Evolutionary conservation across 2,329 filamentous ascomycete genomes (phyloP), one percentile per base, ranked within the genome.

Genomic region (Aspergillus pseudoglaucus): DNA sequence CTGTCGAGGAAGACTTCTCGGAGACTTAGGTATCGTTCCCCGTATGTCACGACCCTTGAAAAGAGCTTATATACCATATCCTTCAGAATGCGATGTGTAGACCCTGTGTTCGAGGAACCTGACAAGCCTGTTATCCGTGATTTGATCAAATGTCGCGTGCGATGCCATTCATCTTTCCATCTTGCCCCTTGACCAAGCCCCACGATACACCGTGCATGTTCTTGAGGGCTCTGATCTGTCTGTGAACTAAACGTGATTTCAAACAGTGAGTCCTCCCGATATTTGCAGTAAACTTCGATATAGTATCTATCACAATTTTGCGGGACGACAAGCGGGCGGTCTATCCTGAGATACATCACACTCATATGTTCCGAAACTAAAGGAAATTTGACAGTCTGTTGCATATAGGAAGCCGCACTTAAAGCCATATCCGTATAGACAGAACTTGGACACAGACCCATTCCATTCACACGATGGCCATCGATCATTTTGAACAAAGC

Each of bases 391-490:
- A 20, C 43, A 15, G 17, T 18, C 30, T 41, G n/a, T 25, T 30
- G 46, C 25, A 57, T 39, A 30, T 88, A 87, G 60, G 85, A 78
- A 54, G 79, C 80, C 40, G 84, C 68, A 2, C 83, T 86, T 65
- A 80, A 76, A 8, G 79, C 80, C 66, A 85, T 84, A 52, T 86
- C 83, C 12, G 78, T 80, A 53, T 84, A 81, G 41, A 83, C 57
- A 39, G 68, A 69, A 14, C 37, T 39, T 18, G 85, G 82, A 58
- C 81, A 85, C 14, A 88, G 74, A 38, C 80, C 75, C 48, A 78
- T 77, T 44, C 82, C 82, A 59, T 88, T 87, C 62, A 87, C 82
- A 59, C 81, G 69, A 61, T 88, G 85, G 22, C 84, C 84, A 43
- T 74, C 74, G 47, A 85, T 39, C 5, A 18, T 22, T 39, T 12